Conservation (phyloP, 495 filamentous ascomycete species). For the Articulospora tetracladia region DNA sequence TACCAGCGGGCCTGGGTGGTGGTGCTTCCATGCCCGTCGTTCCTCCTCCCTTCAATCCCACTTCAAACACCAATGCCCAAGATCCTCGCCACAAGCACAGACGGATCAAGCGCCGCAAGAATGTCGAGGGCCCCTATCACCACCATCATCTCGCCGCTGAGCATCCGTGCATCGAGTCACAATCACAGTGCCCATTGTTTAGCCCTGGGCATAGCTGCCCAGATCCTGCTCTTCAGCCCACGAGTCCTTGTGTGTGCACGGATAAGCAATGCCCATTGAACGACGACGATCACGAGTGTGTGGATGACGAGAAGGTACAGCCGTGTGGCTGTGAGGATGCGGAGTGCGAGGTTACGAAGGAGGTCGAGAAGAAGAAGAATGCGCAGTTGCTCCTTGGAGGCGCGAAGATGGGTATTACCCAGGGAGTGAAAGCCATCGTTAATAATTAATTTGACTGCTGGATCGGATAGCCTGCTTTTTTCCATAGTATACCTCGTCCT, state of each 20-base stretch:
- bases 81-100: slow-evolving; percentile 1
- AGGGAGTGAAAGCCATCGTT: neutral
- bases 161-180: neutral
- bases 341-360: neutral
- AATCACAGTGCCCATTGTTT: neutral
- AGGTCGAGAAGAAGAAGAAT: neutral
- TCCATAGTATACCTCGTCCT: too few species aligned
- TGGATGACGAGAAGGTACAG: neutral
- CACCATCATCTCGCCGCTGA: slow-evolving; percentile 2
- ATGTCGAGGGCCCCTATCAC: neutral
- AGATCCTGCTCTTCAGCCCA: neutral
- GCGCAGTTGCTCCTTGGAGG: neutral
- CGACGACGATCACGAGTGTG: slow-evolving; percentile 1
- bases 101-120: neutral
- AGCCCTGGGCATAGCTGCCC: neutral
- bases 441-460: too few species aligned
- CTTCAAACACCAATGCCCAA: neutral
- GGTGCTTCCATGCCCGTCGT: neutral
- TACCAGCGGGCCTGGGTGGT: neutral
- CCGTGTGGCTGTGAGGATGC: slow-evolving; percentile 2
- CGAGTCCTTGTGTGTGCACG: slow-evolving; percentile 2
- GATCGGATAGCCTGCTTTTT: too few species aligned
- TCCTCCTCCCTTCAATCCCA: neutral
- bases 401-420: neutral
- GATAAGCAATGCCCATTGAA: slow-evolving; percentile 1